These are phyloP conservation scores for Mucor piriformis DNA, from an alignment of 371 early-diverging fungal genomes.

Conservation along the genomic window DNA sequence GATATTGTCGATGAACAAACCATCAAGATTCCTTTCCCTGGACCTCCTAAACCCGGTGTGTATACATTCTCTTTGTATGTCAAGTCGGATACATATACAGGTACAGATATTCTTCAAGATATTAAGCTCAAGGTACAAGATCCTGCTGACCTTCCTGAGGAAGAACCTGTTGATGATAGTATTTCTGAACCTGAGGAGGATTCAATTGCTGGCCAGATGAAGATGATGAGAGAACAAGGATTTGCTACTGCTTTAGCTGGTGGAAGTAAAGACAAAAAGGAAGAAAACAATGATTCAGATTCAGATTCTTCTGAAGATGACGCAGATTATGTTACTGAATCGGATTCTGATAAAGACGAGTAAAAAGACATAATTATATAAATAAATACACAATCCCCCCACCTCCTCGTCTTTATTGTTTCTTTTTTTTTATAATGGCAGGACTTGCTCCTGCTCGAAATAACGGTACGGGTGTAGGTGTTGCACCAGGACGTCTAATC, in stretches of 20 bases:
- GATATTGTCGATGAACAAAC: constrained; percentile 74
- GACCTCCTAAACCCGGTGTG: constrained; percentile 85
- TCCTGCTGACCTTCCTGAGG: constrained; percentile 68
- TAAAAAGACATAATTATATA: neutral
- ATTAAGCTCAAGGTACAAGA: constrained; percentile 76
- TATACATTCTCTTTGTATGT: constrained; percentile 84
- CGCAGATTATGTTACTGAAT: constrained; percentile 31
- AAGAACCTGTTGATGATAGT: constrained; percentile 83
- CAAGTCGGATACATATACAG: constrained; percentile 88
- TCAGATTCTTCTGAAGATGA: constrained; percentile 37
- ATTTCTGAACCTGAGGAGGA: constrained; percentile 97
- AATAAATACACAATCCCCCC: neutral
- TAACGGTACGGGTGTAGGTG: constrained; percentile 42
- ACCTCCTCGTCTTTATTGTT: neutral
- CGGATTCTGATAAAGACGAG: constrained; percentile 23
- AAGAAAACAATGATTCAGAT: constrained; percentile 35
- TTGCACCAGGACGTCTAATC: constrained; percentile 25
- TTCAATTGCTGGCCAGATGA: constrained; percentile 93
- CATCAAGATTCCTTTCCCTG: constrained; percentile 89
- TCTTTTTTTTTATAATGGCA: neutral
- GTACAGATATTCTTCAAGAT: constrained; percentile 79
- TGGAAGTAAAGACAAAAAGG: constrained; percentile 43
- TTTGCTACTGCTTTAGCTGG: constrained; percentile 63
- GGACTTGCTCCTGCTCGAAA: constrained; percentile 49
- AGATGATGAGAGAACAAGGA: constrained; percentile 79